A percentile compares a stretch with the other conserved stretches of the same genome.
Conservation (phyloP, 169 alveolate genomes). For the Plasmodium cynomolgi region DNA sequence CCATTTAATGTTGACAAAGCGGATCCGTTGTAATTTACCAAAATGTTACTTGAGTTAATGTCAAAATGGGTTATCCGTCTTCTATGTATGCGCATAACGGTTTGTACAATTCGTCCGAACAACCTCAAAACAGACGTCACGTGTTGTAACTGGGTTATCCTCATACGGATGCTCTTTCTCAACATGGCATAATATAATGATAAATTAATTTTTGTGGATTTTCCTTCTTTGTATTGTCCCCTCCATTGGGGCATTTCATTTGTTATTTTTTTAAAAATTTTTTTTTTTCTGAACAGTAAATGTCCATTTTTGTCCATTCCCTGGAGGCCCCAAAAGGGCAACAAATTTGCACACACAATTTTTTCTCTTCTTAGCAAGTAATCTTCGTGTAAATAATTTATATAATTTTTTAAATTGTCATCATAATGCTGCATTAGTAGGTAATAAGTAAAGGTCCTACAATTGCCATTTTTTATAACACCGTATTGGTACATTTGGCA, state of each 20-base stretch:
- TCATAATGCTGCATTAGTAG: slow-evolving; percentile 34
- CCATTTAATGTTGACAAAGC: background rate
- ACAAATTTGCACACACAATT: background rate
- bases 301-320: background rate
- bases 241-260: background rate
- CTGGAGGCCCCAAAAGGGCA: background rate
- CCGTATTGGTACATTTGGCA: slow-evolving; percentile 51
- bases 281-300: slow-evolving; percentile 5
- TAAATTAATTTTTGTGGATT: background rate
- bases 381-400: slow-evolving; percentile 3
- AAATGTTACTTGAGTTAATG: slow-evolving; percentile 42
- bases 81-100: slow-evolving; percentile 26
- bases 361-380: slow-evolving; percentile 15
- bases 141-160: background rate
- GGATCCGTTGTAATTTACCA: slow-evolving; percentile 9
- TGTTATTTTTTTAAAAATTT: slow-evolving; percentile 11
- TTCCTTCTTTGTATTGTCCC: slow-evolving; percentile 1
- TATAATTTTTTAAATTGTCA: slow-evolving; percentile 18
- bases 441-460: slow-evolving; percentile 34
- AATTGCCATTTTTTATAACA: slow-evolving; percentile 15
- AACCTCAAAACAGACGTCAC: slow-evolving; percentile 16
- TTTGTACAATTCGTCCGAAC: slow-evolving; percentile 31
- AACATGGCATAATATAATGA: slow-evolving; percentile 5
- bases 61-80: slow-evolving; percentile 63
- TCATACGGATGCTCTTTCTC: background rate